Evolutionary conservation across 2,329 filamentous ascomycete genomes (phyloP), one percentile per base, ranked within the genome.

Genomic region (Coleophoma cylindrospora): DNA sequence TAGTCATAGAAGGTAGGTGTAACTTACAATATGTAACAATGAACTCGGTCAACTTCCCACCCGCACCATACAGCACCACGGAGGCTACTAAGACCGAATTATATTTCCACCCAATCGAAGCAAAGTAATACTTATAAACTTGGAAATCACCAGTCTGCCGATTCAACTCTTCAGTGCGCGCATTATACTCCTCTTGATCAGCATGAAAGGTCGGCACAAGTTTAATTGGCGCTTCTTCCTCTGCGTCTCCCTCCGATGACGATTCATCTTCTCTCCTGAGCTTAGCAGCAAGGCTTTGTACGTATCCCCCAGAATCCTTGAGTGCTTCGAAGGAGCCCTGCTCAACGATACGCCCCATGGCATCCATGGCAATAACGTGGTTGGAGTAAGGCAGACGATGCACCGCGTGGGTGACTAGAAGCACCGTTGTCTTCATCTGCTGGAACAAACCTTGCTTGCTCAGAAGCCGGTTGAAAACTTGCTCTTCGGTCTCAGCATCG

Each of bases 91-190:
- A 27, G 27, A 27, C 9, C 27, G 7, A 27, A 6, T 10, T 27
- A 6, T 21, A 22, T 43, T 43, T 12, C 43, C 61, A 60, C 21
- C 59, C 59, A 21, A 56, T 48, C 3, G 54, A 53, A 27, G 22
- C n/a, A 15, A 33, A 51, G 38, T 37, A 43, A 13, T 36, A 61
- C 62, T 50, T 57, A 68, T 67, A 22, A 70, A 57, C 43, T 69
- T 61, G 19, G 69, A 66, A 27, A 64, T 69, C 49, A 74, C 71
- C 2, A 70, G 71, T 33, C 71, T 71, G 33, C 68, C 73, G 1
- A 17, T 33, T 7, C 22, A 71, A 61, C 4, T 72, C 70, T 8
- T 65, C 63, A 5, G 62, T 65, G 2, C 70, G 70, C 34, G 72
- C 64, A 12, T 63, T 52, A 0, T 27, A 27, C 27, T 27, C 27